Evolutionary conservation across 345 rosid species (phyloP).

Genomic region (Boechera divaricarpa): DNA sequence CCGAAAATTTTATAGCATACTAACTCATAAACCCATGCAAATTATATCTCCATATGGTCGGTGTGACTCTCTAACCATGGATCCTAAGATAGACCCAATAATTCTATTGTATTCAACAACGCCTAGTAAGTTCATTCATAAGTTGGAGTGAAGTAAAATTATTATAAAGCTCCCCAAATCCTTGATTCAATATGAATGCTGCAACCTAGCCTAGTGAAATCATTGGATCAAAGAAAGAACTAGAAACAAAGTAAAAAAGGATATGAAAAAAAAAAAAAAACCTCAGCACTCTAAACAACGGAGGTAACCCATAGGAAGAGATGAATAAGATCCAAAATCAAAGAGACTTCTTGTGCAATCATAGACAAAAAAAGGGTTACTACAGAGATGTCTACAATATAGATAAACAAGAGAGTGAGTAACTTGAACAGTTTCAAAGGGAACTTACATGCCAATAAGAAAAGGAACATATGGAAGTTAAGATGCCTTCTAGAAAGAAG

Average conservation of each 20-base stretch:
- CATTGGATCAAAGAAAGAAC: not conserved
- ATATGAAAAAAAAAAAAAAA: not conserved
- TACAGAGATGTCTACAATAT: not conserved
- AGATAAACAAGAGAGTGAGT: not conserved
- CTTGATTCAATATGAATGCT: not conserved
- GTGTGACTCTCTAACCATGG: constrained; percentile 1
- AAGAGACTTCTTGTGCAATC: not conserved
- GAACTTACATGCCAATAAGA: constrained; percentile 78
- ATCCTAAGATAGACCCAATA: not conserved
- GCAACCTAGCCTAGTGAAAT: constrained; percentile 7
- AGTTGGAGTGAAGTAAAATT: not conserved
- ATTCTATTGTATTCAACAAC: not conserved
- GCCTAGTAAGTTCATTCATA: not conserved
- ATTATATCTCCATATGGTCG: not conserved
- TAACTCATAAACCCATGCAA: constrained; percentile 13
- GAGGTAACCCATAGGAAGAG: not conserved
- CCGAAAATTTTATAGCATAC: not conserved
- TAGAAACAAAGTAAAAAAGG: not conserved
- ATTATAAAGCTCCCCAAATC: not conserved
- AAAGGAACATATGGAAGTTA: constrained; percentile 87
- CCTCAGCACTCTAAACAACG: not conserved
- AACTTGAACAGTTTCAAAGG: constrained; percentile 5
- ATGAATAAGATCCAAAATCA: constrained; percentile 1
- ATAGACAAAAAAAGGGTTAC: not conserved
- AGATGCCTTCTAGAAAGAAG: constrained; percentile 64